These are phyloP conservation scores for Diplosphaera chodatii DNA, from an alignment of 139 green algal genomes.

Conservation along the genomic window DNA sequence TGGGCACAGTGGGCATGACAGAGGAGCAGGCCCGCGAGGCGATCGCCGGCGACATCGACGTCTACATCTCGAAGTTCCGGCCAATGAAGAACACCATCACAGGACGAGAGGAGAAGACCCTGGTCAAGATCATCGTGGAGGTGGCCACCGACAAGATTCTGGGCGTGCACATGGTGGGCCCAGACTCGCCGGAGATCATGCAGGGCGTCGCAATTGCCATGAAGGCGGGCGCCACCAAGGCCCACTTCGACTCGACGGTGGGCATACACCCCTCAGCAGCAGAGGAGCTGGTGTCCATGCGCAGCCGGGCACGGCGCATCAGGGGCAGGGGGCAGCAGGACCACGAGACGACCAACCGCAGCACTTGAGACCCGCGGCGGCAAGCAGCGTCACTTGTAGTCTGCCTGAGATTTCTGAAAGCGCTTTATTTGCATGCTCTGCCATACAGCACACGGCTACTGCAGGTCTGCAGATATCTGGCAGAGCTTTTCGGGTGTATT, in stretches of 20 bases:
- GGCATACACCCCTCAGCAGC: constrained; percentile 92
- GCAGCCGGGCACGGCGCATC: constrained; percentile 33
- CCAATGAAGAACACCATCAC: constrained; percentile 93
- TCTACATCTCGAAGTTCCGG: constrained; percentile 87
- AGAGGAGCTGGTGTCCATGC: constrained; percentile 98
- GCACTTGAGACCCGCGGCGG: too few species aligned
- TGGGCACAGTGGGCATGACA: constrained; percentile 84
- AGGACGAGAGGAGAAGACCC: constrained; percentile 64
- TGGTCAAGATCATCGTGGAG: constrained; percentile 93
- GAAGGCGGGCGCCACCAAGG: constrained; percentile 93
- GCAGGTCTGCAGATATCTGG: too few species aligned
- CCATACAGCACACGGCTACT: too few species aligned
- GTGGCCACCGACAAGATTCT: constrained; percentile 62
- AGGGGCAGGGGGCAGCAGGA: neutral
- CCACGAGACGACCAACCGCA: neutral
- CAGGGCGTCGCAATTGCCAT: constrained; percentile 90
- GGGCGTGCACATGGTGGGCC: too few species aligned
- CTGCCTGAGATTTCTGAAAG: too few species aligned
- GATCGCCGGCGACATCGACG: constrained; percentile 65
- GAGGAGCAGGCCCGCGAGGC: constrained; percentile 77
- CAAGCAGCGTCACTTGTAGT: too few species aligned
- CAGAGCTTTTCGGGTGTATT: too few species aligned
- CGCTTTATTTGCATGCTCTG: too few species aligned
- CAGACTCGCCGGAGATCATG: constrained; percentile 91
- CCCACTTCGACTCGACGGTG: constrained; percentile 82